Base-by-base conservation (phyloP, 768 basidiomycete species). In the Boletales sp. region DNA sequence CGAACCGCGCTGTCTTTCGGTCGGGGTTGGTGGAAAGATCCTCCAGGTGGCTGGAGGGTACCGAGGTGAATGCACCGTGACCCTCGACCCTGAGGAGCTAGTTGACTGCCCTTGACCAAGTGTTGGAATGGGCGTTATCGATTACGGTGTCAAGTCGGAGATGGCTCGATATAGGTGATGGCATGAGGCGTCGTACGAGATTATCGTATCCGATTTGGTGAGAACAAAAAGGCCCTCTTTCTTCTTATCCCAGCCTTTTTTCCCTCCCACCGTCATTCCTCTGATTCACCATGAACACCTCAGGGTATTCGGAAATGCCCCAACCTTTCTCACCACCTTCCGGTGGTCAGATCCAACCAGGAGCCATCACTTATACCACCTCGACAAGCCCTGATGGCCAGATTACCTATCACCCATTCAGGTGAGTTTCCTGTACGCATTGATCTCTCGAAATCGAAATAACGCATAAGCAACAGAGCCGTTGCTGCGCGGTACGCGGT, bases 311-410 rank as follows among this genome's bases (percentile, higher is more conserved):
- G n/a, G 52, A 62, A 53, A 53, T 56, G 52, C 65, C 57, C 44
- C 69, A 55, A 56, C 67, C 53, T 61, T 70, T 44, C 37, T 59
- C 70, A 15, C 58, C 69, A 1, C 43, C 65, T 14, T 15, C 61
- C 8, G 67, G 68, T 33, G 65, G 66, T 38, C 76, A 80, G 64
- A 82, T 87, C 48, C 70, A 74, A 33, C 77, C 86, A 32, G 87
- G 86, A n/a, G 70, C 85, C 34, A 74, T 85, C 59, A 87, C 85
- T 18, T 90, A 87, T 55, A 86, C 86, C 1, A 87, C 86, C 11
- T 75, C 81, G 2, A 76, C 72, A 1, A 75, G 74, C 3, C 71
- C 78, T 34, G 82, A 89, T 70, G 88, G 88, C 15, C 72, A 75
- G 54, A 48, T 79, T 30, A 62, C 76, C 47, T 90, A 90, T 63